Evolutionary conservation across 768 basidiomycete genomes (phyloP).

Genomic region (Royoungia palumana): DNA sequence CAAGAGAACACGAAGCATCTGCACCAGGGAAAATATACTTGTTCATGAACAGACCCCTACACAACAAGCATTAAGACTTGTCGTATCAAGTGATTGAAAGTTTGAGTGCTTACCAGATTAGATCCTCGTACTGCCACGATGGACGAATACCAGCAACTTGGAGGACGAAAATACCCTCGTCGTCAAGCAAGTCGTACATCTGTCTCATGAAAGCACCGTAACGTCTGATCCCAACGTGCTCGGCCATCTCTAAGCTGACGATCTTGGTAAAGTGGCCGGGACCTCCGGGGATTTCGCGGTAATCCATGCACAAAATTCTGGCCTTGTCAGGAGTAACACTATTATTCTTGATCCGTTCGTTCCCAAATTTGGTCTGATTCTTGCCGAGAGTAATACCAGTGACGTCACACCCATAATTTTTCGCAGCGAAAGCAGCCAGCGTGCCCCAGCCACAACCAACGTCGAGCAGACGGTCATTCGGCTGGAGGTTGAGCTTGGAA

Average conservation of each 20-base stretch:
- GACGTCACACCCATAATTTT: slow-evolving; percentile 95
- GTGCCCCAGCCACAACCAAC: slow-evolving; percentile 98
- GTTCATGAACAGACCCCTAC: slow-evolving; percentile 94
- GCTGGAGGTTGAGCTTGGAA: slow-evolving; percentile 86
- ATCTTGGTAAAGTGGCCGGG: slow-evolving; percentile 86
- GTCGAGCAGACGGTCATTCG: slow-evolving; percentile 80
- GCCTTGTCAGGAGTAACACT: slow-evolving; percentile 71
- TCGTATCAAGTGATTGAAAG: too few relatives aligned
- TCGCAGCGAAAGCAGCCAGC: slow-evolving; percentile 88
- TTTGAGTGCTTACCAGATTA: slow-evolving; percentile 66
- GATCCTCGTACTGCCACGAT: slow-evolving; percentile 97
- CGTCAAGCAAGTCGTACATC: slow-evolving; percentile 89
- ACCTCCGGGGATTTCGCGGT: slow-evolving; percentile 81
- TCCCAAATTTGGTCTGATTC: slow-evolving; percentile 93
- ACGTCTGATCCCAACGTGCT: slow-evolving; percentile 96
- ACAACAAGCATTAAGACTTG: not conserved
- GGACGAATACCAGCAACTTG: slow-evolving; percentile 98
- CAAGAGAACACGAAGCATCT: slow-evolving; percentile 92
- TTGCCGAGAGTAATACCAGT: slow-evolving; percentile 92
- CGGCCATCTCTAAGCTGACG: slow-evolving; percentile 96
- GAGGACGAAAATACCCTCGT: slow-evolving; percentile 91
- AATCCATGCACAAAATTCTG: slow-evolving; percentile 90
- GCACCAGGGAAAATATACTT: slow-evolving; percentile 99
- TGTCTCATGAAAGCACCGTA: slow-evolving; percentile 87
- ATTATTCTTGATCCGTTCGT: slow-evolving; percentile 78